Evolutionary conservation across 2,329 filamentous ascomycete genomes (phyloP).

Genomic region (Aaosphaeria arxii): DNA sequence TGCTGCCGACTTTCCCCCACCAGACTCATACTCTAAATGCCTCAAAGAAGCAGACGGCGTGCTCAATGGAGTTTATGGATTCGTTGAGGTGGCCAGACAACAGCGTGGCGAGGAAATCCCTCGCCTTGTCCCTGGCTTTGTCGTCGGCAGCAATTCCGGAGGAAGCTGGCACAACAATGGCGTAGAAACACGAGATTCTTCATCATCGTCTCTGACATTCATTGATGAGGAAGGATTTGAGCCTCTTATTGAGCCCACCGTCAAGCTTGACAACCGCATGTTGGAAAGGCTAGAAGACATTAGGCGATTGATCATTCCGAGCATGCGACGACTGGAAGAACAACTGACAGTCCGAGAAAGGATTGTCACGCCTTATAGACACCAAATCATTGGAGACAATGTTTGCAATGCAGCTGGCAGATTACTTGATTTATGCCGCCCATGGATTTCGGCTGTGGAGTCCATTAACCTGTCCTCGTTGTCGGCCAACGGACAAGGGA

Average conservation of each 20-base stretch:
- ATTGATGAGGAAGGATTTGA: slow-evolving; percentile 87
- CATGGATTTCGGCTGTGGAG: slow-evolving; percentile 86
- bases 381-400: slow-evolving; percentile 76
- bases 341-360: slow-evolving; percentile 75
- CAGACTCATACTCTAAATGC: slow-evolving; percentile 92
- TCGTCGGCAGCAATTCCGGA: slow-evolving; percentile 77
- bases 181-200: slow-evolving; percentile 62
- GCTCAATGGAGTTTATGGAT: slow-evolving; percentile 88
- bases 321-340: slow-evolving; percentile 84
- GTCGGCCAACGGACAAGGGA: slow-evolving; percentile 65
- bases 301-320: slow-evolving; percentile 79
- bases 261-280: slow-evolving; percentile 70
- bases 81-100: slow-evolving; percentile 90
- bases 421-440: slow-evolving; percentile 83
- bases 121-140: slow-evolving; percentile 88
- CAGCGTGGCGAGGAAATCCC: slow-evolving; percentile 92
- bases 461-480: slow-evolving; percentile 84
- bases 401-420: slow-evolving; percentile 75
- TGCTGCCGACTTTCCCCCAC: slow-evolving; percentile 90
- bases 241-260: slow-evolving; percentile 65
- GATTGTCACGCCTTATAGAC: slow-evolving; percentile 73
- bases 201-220: slow-evolving; percentile 60
- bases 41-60: slow-evolving; percentile 97
- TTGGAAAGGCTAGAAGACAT: slow-evolving; percentile 83
- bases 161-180: slow-evolving; percentile 81